Percentiles rank a stretch among this genome's conserved stretches.
phyloP scores from a whole-genome alignment of 225 moss, liverwort and hornwort genomes.

The Ulota crispa region DNA sequence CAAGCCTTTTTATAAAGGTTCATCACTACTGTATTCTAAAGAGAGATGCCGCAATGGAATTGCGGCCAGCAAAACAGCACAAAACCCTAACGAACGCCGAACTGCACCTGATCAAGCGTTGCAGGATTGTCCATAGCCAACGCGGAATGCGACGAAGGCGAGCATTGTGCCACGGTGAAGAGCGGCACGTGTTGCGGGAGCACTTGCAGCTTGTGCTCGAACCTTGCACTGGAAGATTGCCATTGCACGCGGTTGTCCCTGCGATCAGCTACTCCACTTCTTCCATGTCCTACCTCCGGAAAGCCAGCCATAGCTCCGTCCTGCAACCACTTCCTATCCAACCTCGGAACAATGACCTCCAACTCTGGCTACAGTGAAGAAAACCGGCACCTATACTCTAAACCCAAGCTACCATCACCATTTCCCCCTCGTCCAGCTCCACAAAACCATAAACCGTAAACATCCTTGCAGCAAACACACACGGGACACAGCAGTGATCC shows the following conservation, averaged over 20 bases:
- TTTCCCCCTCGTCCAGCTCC: not conserved
- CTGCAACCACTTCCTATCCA: conserved; percentile 4
- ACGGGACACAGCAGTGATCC: too few species aligned
- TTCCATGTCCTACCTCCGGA: conserved; percentile 38
- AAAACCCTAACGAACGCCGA: conserved; percentile 20
- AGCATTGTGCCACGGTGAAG: conserved; percentile 43
- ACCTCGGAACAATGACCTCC: not conserved
- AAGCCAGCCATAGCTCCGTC: conserved; percentile 54
- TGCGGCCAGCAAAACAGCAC: not conserved
- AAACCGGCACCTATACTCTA: not conserved
- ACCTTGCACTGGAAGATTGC: conserved; percentile 35
- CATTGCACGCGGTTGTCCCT: conserved; percentile 38
- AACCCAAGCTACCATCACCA: not conserved
- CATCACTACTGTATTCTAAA: too few species aligned
- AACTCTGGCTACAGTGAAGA: not conserved
- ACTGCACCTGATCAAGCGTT: conserved; percentile 52
- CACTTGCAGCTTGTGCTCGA: conserved; percentile 41
- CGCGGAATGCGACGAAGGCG: conserved; percentile 51
- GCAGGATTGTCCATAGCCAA: conserved; percentile 40
- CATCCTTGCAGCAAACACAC: not conserved
- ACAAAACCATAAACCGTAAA: not conserved
- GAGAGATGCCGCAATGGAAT: not conserved
- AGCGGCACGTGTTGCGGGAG: conserved; percentile 33
- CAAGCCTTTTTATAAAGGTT: too few species aligned
- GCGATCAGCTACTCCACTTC: conserved; percentile 31